phyloP scores from a whole-genome alignment of 192 early-diverging fungal genomes.

The Entrophospora sp. region DNA sequence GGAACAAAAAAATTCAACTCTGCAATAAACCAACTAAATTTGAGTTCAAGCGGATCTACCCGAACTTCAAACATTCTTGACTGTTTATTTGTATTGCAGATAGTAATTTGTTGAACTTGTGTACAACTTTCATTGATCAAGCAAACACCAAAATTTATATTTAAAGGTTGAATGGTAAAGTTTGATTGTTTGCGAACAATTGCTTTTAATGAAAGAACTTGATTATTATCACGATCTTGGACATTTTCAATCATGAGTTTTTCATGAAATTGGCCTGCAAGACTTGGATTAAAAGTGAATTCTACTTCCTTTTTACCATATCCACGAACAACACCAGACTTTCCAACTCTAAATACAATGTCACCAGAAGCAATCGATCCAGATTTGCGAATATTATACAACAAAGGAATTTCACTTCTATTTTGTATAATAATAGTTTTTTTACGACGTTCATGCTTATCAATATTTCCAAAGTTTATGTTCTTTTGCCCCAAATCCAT shows the following conservation, averaged over 20 bases:
- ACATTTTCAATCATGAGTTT: constrained; percentile 83
- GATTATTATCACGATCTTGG: constrained; percentile 72
- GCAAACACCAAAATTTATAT: constrained; percentile 71
- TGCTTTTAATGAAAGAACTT: constrained; percentile 79
- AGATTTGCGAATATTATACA: constrained; percentile 90
- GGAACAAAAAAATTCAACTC: constrained; percentile 58
- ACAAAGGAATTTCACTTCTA: constrained; percentile 76
- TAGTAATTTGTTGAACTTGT: constrained; percentile 51
- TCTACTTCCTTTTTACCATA: constrained; percentile 88
- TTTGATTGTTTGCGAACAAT: constrained; percentile 79
- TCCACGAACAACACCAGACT: constrained; percentile 80
- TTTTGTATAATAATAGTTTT: constrained; percentile 88
- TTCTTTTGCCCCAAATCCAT: constrained; percentile 95
- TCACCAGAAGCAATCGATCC: constrained; percentile 93
- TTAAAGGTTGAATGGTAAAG: constrained; percentile 68
- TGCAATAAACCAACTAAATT: constrained; percentile 44
- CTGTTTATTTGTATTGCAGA: constrained; percentile 79
- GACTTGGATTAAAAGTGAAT: constrained; percentile 85
- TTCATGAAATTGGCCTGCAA: constrained; percentile 84
- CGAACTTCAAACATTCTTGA: constrained; percentile 70
- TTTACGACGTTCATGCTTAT: constrained; percentile 74
- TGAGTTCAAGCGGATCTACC: constrained; percentile 61
- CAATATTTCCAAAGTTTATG: constrained; percentile 92
- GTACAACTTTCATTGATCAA: constrained; percentile 42
- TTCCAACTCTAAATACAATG: constrained; percentile 67